Base-by-base conservation (phyloP, 441 rosid species). In the Gossypium trilobum region DNA sequence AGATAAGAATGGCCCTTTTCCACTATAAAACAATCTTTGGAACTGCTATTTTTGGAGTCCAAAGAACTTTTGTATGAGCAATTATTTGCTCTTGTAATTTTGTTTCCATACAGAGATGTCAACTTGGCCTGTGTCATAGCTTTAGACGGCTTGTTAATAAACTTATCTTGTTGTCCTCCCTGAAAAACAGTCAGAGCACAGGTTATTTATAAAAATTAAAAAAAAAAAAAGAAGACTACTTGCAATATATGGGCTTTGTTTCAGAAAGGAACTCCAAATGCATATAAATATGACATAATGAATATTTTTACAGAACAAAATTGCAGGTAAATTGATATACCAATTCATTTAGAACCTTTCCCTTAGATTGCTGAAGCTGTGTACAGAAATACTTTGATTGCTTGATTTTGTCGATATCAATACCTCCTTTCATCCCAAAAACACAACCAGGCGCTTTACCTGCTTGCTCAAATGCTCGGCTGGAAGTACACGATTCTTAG, bases 401-500 rank as follows among this genome's bases (percentile, higher is more conserved):
- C 80, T 82, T 90, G 22, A 94, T 82, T 82, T 84, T 88, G 46
- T 85, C 92, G 65, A 85, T 58, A 73, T 88, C 86, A 75, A 87
- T 72, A 10, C 77, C 81, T 46, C 77, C 73, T 77, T 81, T 84
- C 74, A 68, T 81, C 76, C 80, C 62, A 82, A 90, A 90, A 65
- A 84, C 78, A 70, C 69, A 25, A 23, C 88, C 89, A 58, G 90
- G 81, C 77, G 79, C 83, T 72, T 77, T 83, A n/a, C 87, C 83
- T 72, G 92, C 95, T 73, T 79, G 87, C 20, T 93, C 92, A 80
- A 91, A 89, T 55, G 93, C 97, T 75, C 79, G 82, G 66, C 98
- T 90, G 75, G 68, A 60, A 50, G 70, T 25, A 74, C n/a, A 51
- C 2, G 25, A 6, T 31, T 60, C 65, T 60, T 33, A 65, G 68